phyloP scores from a whole-genome alignment of 23 red algal species.

The Cyanidium caldarium region DNA sequence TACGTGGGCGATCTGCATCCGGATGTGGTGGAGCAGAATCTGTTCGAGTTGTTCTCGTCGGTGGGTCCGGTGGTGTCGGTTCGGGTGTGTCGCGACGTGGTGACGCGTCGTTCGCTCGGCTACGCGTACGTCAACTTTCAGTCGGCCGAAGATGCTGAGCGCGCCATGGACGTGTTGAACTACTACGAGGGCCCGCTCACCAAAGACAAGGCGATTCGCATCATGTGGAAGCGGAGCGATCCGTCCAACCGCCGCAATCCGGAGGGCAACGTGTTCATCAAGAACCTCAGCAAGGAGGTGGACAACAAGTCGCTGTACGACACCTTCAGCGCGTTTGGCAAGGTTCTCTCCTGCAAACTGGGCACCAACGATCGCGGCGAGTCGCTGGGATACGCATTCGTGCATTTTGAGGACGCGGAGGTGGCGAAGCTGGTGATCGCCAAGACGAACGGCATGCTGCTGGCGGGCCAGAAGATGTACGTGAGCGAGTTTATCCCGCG shows the following conservation, averaged over 20 bases:
- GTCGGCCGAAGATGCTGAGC: slow-evolving; percentile 69
- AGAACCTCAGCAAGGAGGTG: slow-evolving; percentile 85
- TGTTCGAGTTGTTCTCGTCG: slow-evolving; percentile 89
- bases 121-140: slow-evolving; percentile 99
- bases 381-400: slow-evolving; percentile 83
- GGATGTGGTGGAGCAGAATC: slow-evolving; percentile 67
- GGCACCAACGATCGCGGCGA: slow-evolving; percentile 67
- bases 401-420: slow-evolving; percentile 84
- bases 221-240: slow-evolving; percentile 99
- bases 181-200: slow-evolving; percentile 64
- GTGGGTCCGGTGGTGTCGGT: slow-evolving; percentile 78
- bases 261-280: slow-evolving; percentile 91
- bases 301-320: slow-evolving; percentile 94
- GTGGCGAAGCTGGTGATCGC: slow-evolving; percentile 61
- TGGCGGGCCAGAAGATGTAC: slow-evolving; percentile 60
- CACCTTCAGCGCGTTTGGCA: slow-evolving; percentile 90
- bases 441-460: slow-evolving; percentile 69
- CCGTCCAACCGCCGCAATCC: slow-evolving; percentile 35
- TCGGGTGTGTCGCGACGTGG: slow-evolving; percentile 81
- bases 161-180: slow-evolving; percentile 94
- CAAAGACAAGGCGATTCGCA: slow-evolving; percentile 71
- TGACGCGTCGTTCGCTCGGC: slow-evolving; percentile 74
- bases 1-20: slow-evolving; percentile 97
- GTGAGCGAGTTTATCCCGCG: slow-evolving; percentile 76
- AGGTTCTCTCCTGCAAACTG: slow-evolving; percentile 91